Percentiles rank a stretch among this genome's conserved stretches.
Evolutionary conservation across 352 stramenopile species (phyloP).

Genomic region (Halophytophthora polymorphica): DNA sequence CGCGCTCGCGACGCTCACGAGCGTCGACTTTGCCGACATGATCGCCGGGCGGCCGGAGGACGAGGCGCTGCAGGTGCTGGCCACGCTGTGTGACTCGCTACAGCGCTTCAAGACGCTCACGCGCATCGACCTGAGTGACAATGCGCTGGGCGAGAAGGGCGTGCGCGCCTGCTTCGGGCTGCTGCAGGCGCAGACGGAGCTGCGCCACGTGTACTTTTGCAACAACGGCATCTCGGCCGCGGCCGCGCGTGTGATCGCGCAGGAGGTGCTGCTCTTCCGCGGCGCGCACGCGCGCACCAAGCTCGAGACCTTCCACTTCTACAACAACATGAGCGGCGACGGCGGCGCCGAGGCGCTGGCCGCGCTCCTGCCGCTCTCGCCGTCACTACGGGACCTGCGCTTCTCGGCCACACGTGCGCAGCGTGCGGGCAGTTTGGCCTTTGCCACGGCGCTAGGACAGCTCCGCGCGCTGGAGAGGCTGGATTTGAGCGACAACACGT

Average conservation of each 20-base stretch:
- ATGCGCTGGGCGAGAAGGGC: conserved; percentile 94
- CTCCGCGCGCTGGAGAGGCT: conserved; percentile 79
- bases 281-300: conserved; percentile 63
- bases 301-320: conserved; percentile 94
- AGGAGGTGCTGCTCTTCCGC: conserved; percentile 86
- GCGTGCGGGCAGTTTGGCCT: conserved; percentile 80
- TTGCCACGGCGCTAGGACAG: conserved; percentile 75
- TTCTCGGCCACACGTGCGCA: conserved; percentile 93
- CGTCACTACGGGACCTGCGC: conserved; percentile 84
- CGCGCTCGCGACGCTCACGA: conserved; percentile 58
- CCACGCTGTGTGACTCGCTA: conserved; percentile 75
- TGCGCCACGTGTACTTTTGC: conserved; percentile 90
- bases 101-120: conserved; percentile 68
- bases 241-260: conserved; percentile 82
- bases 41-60: conserved; percentile 81
- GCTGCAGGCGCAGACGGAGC: conserved; percentile 68
- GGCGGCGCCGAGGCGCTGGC: conserved; percentile 87
- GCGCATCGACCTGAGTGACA: conserved; percentile 91
- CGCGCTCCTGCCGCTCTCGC: conserved; percentile 84
- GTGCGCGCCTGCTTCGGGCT: conserved; percentile 89
- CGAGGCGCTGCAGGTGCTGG: conserved; percentile 79
- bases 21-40: conserved; percentile 87
- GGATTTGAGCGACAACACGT: conserved; percentile 94
- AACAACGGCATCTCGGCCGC: conserved; percentile 94
- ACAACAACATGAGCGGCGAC: conserved; percentile 97